phyloP scores from a whole-genome alignment of 805 yeast genomes.

The Yarrowia sp. region DNA sequence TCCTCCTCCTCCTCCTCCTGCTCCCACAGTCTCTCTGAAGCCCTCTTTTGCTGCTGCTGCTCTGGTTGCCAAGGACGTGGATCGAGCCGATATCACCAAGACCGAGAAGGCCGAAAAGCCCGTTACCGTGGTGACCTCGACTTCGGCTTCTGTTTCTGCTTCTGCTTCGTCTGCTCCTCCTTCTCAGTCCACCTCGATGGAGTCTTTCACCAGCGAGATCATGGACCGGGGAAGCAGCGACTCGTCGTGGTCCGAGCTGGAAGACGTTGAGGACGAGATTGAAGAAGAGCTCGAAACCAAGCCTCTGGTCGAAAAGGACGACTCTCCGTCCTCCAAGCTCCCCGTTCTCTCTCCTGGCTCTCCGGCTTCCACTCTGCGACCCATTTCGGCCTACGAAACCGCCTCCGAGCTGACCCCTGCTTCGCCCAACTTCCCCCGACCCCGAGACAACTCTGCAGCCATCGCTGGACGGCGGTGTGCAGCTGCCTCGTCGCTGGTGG shows the following conservation, averaged over 20 bases:
- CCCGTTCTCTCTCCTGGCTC: background rate
- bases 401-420: slow-evolving; percentile 5
- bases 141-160: too few relatives aligned
- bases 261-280: slow-evolving; percentile 3
- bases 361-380: slow-evolving; percentile 21
- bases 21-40: background rate
- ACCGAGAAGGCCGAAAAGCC: background rate
- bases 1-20: slow-evolving; percentile 5
- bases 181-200: slow-evolving; percentile 30
- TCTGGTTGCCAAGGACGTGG: background rate
- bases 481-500: slow-evolving; percentile 14
- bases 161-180: background rate
- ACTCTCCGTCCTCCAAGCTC: background rate
- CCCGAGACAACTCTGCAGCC: slow-evolving; percentile 26
- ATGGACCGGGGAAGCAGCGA: slow-evolving; percentile 32
- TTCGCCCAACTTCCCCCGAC: slow-evolving; percentile 23
- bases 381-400: slow-evolving; percentile 13
- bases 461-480: slow-evolving; percentile 18
- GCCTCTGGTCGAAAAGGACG: background rate
- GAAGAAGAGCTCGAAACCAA: slow-evolving; percentile 20
- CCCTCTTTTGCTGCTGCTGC: slow-evolving; percentile 35
- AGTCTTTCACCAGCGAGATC: slow-evolving; percentile 20
- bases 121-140: background rate
- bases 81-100: background rate
- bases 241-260: slow-evolving; percentile 20